Conservation (phyloP, 768 basidiomycete species). For the Phylloporus scabripes region DNA sequence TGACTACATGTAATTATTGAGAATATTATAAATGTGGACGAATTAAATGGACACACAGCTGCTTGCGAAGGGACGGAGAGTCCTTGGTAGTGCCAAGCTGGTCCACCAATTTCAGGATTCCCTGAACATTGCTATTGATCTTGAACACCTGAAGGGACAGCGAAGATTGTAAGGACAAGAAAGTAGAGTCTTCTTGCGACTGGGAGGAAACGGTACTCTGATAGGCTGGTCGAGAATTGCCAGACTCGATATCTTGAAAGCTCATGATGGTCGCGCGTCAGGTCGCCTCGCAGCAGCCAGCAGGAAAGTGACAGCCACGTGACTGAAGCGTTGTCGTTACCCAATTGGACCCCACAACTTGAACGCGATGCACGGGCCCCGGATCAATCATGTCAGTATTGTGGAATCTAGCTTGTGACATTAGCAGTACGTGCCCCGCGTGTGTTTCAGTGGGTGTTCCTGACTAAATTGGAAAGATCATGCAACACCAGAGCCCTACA, state of each 20-base stretch:
- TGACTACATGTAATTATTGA: conserved; percentile 48
- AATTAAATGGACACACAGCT: conserved; percentile 53
- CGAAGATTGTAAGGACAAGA: conserved; percentile 70
- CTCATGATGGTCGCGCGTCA: conserved; percentile 33
- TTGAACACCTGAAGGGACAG: conserved; percentile 95
- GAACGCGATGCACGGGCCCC: too few relatives aligned
- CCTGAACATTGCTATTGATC: conserved; percentile 96
- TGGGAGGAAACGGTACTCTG: conserved; percentile 30
- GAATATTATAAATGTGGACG: neutral
- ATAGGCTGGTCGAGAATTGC: conserved; percentile 30
- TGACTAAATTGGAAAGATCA: too few relatives aligned
- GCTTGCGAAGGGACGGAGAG: conserved; percentile 72
- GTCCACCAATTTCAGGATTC: conserved; percentile 93
- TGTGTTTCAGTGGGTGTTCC: too few relatives aligned
- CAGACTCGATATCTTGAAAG: conserved; percentile 48
- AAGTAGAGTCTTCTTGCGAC: conserved; percentile 63
- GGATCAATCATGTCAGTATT: too few relatives aligned
- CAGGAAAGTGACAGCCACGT: conserved; percentile 7
- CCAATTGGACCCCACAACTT: too few relatives aligned
- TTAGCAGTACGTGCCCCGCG: too few relatives aligned
- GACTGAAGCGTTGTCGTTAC: conserved; percentile 1
- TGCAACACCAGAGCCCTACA: too few relatives aligned
- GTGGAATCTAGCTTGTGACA: too few relatives aligned
- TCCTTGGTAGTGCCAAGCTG: conserved; percentile 85
- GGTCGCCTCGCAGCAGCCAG: conserved; percentile 1